Evolutionary conservation across 176 grass and related monocot species (phyloP), one percentile per base, ranked within the genome.

Genomic region (Tuctoria greenei): DNA sequence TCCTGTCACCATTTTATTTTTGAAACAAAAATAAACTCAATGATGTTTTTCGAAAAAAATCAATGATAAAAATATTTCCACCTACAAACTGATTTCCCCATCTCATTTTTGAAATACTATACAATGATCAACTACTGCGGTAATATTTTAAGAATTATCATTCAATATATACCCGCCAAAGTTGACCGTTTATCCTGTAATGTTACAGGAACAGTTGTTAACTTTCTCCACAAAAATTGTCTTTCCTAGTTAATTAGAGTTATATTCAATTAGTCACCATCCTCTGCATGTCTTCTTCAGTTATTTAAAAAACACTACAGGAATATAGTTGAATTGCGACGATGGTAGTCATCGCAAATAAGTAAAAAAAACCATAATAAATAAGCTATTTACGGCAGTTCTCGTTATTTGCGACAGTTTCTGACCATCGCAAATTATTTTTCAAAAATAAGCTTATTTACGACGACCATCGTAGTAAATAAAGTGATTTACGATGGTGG

Each of bases 131-230:
- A 12, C 45, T 16, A 41, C 10, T 26, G n/a, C 1, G 21, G 21
- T 60, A 38, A 59, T 74, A 36, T 60, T 24, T 62, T 21, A 5
- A 61, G 16, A 16, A 20, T 20, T 27, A 41, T 8, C 21, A 27
- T 74, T 74, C 31, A 73, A 25, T 43, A 58, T 31, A 31, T 1
- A 12, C 40, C 37, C 12, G 15, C 37, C 43, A 24, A 42, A 62
- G 24, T 62, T 75, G 73, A 75, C 73, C 17, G 5, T 61, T 16
- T 34, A 61, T 50, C 16, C 26, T 52, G 26, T 45, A 52, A n/a
- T 10, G 10, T 14, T 16, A 62, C 58, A 36, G 2, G 41, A 31
- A 36, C 18, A 46, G 27, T 10, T 10, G 6, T 63, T 47, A 2
- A 21, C 40, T n/a, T 62, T 25, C 45, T 17, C 46, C 57, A 31